Base-by-base conservation (phyloP, 1,284 basidiomycete species). In the Spongiforma sp. region DNA sequence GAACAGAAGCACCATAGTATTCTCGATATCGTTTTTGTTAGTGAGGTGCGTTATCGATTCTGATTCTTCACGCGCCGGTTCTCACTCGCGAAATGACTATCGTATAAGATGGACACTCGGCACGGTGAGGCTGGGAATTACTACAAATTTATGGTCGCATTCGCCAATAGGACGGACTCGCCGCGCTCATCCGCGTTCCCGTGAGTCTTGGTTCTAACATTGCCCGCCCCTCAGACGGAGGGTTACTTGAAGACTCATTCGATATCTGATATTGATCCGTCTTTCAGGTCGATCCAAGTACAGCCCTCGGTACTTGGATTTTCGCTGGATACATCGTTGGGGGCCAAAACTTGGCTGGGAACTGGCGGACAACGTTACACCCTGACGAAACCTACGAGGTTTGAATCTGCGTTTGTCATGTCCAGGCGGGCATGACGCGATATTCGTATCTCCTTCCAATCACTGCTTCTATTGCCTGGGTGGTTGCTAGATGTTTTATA, bases 311-410 rank as follows among this genome's bases (percentile, higher is more conserved):
- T 53, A 72, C 80, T 14, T 81, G 83, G 72, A 82, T 92, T 58
- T 88, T 93, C 69, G 89, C 87, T 39, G 90, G 90, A 4, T 92
- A 91, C 71, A 66, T 93, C 53, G 81, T 88, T 17, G 89, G 86
- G 0, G 84, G 83, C 17, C 78, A 83, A 66, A 89, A 84, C 63
- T 84, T 92, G 67, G 88, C 90, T 17, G 91, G 90, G 11, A 88
- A 85, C 61, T 92, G 90, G 90, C 81, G 90, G 26, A 75, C 75
- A 37, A 67, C 70, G 10, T 56, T 68, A 7, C 83, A 85, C 57
- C 78, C 80, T 2, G 70, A 76, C 10, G 69, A 75, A 46, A n/a
- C 82, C 82, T 30, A 73, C 76, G 5, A 83, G 79, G 48, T 84
- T 84, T 76, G 89, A 90, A 72, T 83, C 86, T 43, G 81, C 88